Evolutionary conservation across 441 rosid genomes (phyloP).

Genomic region (Capsella rubella): DNA sequence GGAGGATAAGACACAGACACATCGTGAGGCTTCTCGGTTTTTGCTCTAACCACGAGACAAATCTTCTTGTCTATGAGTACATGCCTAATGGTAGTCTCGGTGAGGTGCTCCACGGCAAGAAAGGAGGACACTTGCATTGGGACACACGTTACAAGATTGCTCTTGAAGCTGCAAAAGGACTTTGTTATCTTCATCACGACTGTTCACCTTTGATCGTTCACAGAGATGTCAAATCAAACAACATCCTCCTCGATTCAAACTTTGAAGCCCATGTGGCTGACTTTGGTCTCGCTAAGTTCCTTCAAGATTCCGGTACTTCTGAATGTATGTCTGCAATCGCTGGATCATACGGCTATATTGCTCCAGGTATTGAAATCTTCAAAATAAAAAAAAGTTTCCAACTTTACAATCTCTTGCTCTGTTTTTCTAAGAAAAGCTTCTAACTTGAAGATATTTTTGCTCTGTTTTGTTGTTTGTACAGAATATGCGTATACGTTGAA

Average conservation of each 20-base stretch:
- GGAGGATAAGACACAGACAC: constrained; percentile 90
- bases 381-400: neutral
- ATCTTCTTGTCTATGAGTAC: constrained; percentile 91
- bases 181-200: constrained; percentile 98
- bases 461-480: constrained; percentile 47
- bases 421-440: neutral
- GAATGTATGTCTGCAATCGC: constrained; percentile 99
- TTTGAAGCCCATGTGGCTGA: constrained; percentile 99
- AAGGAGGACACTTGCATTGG: constrained; percentile 98
- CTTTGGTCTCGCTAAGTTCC: constrained; percentile 95
- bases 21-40: constrained; percentile 88
- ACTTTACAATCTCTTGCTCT: constrained; percentile 11
- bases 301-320: constrained; percentile 96
- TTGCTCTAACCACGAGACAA: constrained; percentile 95
- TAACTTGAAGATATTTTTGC: neutral
- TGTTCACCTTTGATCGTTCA: constrained; percentile 96
- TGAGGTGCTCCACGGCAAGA: constrained; percentile 95
- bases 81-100: constrained; percentile 99
- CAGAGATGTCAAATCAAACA: constrained; percentile 94
- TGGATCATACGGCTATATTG: constrained; percentile 97
- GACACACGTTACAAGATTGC: constrained; percentile 95
- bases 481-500: constrained; percentile 95
- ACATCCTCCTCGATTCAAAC: constrained; percentile 84
- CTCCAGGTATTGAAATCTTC: constrained; percentile 65
- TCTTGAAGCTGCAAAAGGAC: constrained; percentile 96